These are phyloP conservation scores for Centaurea solstitialis DNA, from an alignment of 129 eudicot species.

Conservation along the genomic window DNA sequence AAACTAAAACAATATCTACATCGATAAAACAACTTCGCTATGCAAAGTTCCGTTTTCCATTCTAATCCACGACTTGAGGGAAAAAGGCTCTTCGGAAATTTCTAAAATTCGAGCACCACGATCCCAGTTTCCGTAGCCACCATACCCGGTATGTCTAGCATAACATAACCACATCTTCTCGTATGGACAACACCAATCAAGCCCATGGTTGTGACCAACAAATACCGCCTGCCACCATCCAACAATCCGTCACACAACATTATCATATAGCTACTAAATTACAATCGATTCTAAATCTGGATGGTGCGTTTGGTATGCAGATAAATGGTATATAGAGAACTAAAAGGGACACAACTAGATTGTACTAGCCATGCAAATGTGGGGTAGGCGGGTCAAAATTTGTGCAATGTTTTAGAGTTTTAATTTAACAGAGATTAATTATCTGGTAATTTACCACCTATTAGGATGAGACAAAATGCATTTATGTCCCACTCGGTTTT, in stretches of 20 bases:
- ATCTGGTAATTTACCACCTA: too few relatives aligned
- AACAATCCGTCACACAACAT: background rate
- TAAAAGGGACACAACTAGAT: too few relatives aligned
- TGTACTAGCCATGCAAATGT: too few relatives aligned
- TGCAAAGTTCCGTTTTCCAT: conserved; percentile 86
- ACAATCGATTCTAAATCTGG: too few relatives aligned
- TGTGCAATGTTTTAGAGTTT: too few relatives aligned
- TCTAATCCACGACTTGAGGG: conserved; percentile 89
- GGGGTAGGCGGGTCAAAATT: too few relatives aligned
- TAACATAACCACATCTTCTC: conserved; percentile 88
- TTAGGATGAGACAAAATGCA: too few relatives aligned
- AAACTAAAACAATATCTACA: conserved; percentile 18
- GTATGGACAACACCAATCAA: conserved; percentile 96
- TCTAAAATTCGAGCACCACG: conserved; percentile 87
- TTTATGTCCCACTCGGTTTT: too few relatives aligned
- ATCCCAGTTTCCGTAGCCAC: conserved; percentile 92
- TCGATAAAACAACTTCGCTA: conserved; percentile 66
- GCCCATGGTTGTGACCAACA: conserved; percentile 98
- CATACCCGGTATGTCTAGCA: conserved; percentile 94
- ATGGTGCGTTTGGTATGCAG: too few relatives aligned
- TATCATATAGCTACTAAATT: background rate
- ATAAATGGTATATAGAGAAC: too few relatives aligned
- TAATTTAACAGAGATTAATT: too few relatives aligned
- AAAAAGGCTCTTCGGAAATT: conserved; percentile 59
- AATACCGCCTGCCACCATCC: conserved; percentile 70